Percentiles rank a stretch among this genome's conserved stretches.
These are phyloP conservation scores for Curvularia sp. DNA, from an alignment of 2,329 filamentous ascomycete species.

Conservation along the genomic window DNA sequence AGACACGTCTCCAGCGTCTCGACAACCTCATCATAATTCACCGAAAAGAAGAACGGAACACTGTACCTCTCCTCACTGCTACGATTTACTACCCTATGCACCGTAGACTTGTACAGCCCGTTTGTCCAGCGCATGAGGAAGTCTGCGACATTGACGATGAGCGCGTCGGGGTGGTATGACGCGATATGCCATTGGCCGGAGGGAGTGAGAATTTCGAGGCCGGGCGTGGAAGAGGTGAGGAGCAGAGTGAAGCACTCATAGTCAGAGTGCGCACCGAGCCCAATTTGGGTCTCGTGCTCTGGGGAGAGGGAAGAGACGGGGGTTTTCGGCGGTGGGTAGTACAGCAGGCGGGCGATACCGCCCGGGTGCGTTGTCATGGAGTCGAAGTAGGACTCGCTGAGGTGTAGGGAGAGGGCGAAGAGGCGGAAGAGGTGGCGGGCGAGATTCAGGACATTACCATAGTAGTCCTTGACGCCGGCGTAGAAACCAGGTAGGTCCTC, in stretches of 20 bases:
- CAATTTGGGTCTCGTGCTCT: conserved; percentile 37
- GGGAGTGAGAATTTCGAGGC: conserved; percentile 46
- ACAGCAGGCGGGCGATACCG: conserved; percentile 51
- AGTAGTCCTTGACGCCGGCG: conserved; percentile 48
- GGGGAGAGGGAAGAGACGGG: neutral
- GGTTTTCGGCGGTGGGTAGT: conserved; percentile 46
- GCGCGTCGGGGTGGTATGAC: conserved; percentile 51
- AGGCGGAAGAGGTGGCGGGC: conserved; percentile 52
- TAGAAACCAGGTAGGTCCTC: conserved; percentile 52
- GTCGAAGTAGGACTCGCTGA: conserved; percentile 52
- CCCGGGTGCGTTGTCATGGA: conserved; percentile 51
- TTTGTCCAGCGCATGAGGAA: conserved; percentile 61
- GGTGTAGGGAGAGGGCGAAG: conserved; percentile 50
- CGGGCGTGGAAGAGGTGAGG: conserved; percentile 37
- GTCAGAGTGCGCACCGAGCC: conserved; percentile 50
- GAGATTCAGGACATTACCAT: conserved; percentile 45
- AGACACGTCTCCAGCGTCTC: conserved; percentile 51
- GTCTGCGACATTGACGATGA: conserved; percentile 63
- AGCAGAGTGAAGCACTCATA: conserved; percentile 48
- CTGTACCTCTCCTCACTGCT: conserved; percentile 51
- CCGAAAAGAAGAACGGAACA: conserved; percentile 58
- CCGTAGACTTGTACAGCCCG: conserved; percentile 57
- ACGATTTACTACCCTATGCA: conserved; percentile 58
- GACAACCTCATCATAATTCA: conserved; percentile 52
- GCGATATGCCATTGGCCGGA: conserved; percentile 44